Conservation (phyloP, 2,329 filamentous ascomycete species). For the Ophiostoma piceae region DNA sequence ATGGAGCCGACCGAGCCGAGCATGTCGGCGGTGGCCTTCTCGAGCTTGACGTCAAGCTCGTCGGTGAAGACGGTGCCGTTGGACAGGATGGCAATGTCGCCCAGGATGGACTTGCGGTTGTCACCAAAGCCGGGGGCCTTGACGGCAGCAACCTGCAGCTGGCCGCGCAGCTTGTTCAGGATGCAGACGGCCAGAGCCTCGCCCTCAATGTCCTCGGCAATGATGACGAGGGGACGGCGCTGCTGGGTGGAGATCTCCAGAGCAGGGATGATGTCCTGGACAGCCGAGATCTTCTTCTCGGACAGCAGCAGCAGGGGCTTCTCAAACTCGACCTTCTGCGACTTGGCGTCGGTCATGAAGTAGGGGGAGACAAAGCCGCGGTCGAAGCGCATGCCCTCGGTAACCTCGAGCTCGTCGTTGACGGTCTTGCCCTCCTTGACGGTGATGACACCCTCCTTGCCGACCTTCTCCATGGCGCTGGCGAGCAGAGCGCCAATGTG, state of each 20-base stretch:
- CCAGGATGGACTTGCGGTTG: conserved; percentile 99
- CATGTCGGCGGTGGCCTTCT: conserved; percentile 94
- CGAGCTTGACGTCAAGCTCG: conserved; percentile 97
- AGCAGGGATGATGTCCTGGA: conserved; percentile 97
- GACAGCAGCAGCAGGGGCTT: conserved; percentile 97
- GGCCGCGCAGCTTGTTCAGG: conserved; percentile 98
- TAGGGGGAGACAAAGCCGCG: conserved; percentile 97
- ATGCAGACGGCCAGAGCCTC: conserved; percentile 98
- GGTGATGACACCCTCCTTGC: conserved; percentile 99
- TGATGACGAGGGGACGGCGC: conserved; percentile 93
- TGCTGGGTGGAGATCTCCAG: conserved; percentile 95
- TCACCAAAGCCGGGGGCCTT: conserved; percentile 99
- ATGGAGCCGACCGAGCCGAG: conserved; percentile 96
- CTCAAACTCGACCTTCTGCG: conserved; percentile 99
- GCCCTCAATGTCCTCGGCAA: conserved; percentile 97
- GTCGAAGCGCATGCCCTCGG: conserved; percentile 99
- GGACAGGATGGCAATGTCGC: conserved; percentile 91
- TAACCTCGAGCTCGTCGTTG: conserved; percentile 95
- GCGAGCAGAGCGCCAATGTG: conserved; percentile 95
- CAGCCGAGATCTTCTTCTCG: conserved; percentile 99
- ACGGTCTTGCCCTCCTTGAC: conserved; percentile 99
- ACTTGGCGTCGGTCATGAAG: conserved; percentile 99
- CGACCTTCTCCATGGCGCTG: conserved; percentile 99
- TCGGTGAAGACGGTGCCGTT: conserved; percentile 97
- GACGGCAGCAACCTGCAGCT: conserved; percentile 96